phyloP scores from a whole-genome alignment of 2,329 filamentous ascomycete species.

The Beauveria caledonica region DNA sequence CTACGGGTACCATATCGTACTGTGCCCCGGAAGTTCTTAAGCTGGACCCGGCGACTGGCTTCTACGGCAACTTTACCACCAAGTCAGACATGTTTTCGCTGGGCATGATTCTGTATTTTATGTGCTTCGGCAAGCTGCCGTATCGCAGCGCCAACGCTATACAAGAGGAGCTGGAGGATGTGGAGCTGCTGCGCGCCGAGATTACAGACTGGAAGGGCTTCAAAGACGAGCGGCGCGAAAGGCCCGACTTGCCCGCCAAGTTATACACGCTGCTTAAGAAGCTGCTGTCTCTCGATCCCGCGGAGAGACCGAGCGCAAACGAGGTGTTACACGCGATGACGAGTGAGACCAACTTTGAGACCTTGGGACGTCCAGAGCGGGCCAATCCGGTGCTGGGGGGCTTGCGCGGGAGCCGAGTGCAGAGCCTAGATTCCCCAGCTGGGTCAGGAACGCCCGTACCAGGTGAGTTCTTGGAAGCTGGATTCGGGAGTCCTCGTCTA shows the following conservation, averaged over 20 bases:
- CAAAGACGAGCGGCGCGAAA: conserved; percentile 62
- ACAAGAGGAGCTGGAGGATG: conserved; percentile 85
- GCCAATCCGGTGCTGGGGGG: conserved; percentile 28
- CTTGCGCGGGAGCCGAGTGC: conserved; percentile 39
- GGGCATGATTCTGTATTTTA: conserved; percentile 97
- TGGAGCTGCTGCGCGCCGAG: conserved; percentile 76
- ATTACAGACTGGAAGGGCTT: conserved; percentile 86
- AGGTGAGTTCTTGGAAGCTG: conserved; percentile 24
- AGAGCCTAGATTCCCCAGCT: conserved; percentile 47
- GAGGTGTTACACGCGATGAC: conserved; percentile 77
- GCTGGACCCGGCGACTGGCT: conserved; percentile 55
- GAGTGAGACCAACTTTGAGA: conserved; percentile 48
- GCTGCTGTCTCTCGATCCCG: conserved; percentile 69
- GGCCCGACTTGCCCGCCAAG: conserved; percentile 76
- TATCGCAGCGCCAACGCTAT: conserved; percentile 77
- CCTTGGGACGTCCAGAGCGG: conserved; percentile 28
- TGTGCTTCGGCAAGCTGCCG: conserved; percentile 87
- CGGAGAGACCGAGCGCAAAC: conserved; percentile 70
- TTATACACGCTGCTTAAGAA: conserved; percentile 79
- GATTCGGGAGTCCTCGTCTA: not conserved
- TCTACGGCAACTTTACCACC: conserved; percentile 86
- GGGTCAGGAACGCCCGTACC: conserved; percentile 40
- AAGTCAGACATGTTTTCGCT: conserved; percentile 98
- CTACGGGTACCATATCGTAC: conserved; percentile 94
- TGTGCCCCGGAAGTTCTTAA: conserved; percentile 90